Evolutionary conservation across 208 protist species (phyloP), one percentile per base, ranked within the genome.

Genomic region (Wallacemonas sp.): DNA sequence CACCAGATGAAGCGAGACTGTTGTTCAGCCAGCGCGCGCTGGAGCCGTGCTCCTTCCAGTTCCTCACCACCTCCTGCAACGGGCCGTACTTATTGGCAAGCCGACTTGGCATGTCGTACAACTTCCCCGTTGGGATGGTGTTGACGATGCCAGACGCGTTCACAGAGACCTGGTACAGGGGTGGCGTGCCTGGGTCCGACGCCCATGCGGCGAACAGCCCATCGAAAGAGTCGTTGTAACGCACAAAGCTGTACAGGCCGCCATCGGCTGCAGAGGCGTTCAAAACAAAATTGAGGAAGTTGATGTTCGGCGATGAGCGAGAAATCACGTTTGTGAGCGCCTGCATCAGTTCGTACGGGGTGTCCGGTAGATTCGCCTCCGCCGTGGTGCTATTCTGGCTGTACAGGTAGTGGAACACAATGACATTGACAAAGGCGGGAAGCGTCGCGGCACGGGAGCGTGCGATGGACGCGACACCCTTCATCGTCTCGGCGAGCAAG

Each of bases 321-420:
- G 68, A 67, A 25, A 84, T 65, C 26, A 84, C 78, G 29, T 63
- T 77, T 10, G 71, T 41, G 38, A 84, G 59, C 38, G 78, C 75
- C 64, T 61, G 44, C 61, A 74, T 41, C 48, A 84, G 52, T 41
- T 72, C 59, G 3, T 65, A 25, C 36, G 73, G 65, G 25, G 59
- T 42, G 0, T 29, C 4, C 8, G 73, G 73, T 32, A 84, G 36
- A 31, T 69, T 74, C 18, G 67, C 64, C 57, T 80, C 69, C 23
- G 42, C 62, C 42, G 29, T 11, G 25, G 78, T 77, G 31, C 65
- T 77, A 52, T 54, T 61, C 55, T 80, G 73, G 14, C 63, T 62
- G 48, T 75, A 74, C 33, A 85, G 72, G 62, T 84, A 89, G 57
- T 89, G 84, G 67, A 70, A 77, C 22, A 77, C 63, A 44, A 89